These are phyloP conservation scores for Tetrahymena thermophila DNA, from an alignment of 73 alveolate species.

Conservation along the genomic window DNA sequence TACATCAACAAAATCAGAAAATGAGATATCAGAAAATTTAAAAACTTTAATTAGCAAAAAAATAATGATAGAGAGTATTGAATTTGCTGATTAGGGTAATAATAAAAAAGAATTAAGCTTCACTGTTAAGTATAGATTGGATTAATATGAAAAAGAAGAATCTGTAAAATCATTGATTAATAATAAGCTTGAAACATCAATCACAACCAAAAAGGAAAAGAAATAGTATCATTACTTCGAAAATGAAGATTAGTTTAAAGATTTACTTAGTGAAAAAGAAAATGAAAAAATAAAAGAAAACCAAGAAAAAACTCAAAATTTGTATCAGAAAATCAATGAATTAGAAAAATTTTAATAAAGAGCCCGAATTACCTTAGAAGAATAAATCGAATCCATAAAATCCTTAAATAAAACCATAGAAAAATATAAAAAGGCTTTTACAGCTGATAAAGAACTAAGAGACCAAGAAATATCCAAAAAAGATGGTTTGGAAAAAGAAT, in stretches of 20 bases:
- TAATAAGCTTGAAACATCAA: too few species aligned
- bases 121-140: not conserved
- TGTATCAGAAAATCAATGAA: not conserved
- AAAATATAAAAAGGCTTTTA: too few species aligned
- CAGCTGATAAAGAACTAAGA: not conserved
- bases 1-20: not conserved
- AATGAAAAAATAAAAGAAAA: not conserved
- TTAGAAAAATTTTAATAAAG: not conserved
- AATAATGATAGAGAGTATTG: too few species aligned
- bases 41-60: too few species aligned
- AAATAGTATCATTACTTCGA: not conserved
- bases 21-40: not conserved
- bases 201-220: not conserved
- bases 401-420: not conserved
- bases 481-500: not conserved
- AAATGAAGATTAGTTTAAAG: too few species aligned
- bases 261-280: not conserved
- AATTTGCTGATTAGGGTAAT: not conserved
- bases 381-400: too few species aligned
- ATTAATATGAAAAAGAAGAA: not conserved
- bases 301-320: not conserved
- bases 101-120: not conserved
- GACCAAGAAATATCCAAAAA: not conserved
- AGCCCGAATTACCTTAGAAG: not conserved
- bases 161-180: too few species aligned